Evolutionary conservation across 176 grass and related monocot genomes (phyloP), one percentile per base, ranked within the genome.

Genomic region (Avena insularis): DNA sequence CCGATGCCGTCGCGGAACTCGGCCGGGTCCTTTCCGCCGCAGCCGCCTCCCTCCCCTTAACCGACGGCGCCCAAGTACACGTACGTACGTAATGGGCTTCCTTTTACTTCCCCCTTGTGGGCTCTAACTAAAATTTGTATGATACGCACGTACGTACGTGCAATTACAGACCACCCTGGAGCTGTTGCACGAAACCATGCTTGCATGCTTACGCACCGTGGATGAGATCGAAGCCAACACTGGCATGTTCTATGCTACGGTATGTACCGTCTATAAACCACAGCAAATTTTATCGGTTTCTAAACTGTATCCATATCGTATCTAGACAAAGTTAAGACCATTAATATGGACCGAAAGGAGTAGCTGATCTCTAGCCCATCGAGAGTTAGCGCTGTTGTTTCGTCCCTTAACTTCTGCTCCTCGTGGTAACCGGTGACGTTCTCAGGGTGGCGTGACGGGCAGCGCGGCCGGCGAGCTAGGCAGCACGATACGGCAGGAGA

Each of bases 211-310:
- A 6, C 86, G 79, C 75, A 86, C 81, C 47, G 82, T 93, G 63
- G 75, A 89, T 60, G 79, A 92, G 60, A 91, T 93, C 74, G 88
- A 86, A 76, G 90, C 75, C 63, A 91, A 82, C 6, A 43, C 70
- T 9, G 87, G 45, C n/a, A 86, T 21, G 31, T 93, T 95, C 71
- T 89, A 89, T 65, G 84, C 91, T 38, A 90, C 84, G 93, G 95
- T 97, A 75, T 33, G 29, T 2, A 33, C 46, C 8, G 8, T 0
- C 9, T 47, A 10, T 47, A 47, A 47, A 47, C 9, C 46, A 48
- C 9, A 47, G 8, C 7, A 47, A 47, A 47, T 9, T 20, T 48
- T 11, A 12, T 79, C 7, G 2, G 3, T 46, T 85, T n/a, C 3
- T 48, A 48, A 7, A 43, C 8, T 43, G 6, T 43, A 43, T 35